Evolutionary conservation across 2,329 filamentous ascomycete genomes (phyloP).

Genomic region (Paecilomyces sp.): DNA sequence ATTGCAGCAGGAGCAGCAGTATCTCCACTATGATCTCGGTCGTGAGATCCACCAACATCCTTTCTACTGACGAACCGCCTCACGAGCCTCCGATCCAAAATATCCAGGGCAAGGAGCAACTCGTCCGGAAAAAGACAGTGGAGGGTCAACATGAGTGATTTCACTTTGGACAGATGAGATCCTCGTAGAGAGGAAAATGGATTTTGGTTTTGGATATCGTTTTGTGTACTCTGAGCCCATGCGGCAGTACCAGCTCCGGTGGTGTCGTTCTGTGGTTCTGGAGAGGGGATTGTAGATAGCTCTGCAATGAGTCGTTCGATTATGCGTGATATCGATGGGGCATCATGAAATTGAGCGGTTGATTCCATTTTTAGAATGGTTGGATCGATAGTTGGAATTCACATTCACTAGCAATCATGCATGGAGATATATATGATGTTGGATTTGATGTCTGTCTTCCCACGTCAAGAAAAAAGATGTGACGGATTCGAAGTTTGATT

Average conservation of each 20-base stretch:
- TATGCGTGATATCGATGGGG: neutral
- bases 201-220: neutral
- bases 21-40: neutral
- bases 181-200: conserved; percentile 16
- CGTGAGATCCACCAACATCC: conserved; percentile 14
- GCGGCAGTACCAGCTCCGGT: neutral
- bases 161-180: conserved; percentile 22
- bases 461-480: too few species aligned
- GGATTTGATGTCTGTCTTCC: too few species aligned
- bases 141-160: conserved; percentile 64
- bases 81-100: conserved; percentile 73
- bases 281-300: conserved; percentile 7
- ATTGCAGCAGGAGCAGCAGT: neutral
- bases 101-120: conserved; percentile 76
- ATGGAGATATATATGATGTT: too few species aligned
- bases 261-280: conserved; percentile 1
- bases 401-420: too few species aligned
- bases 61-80: conserved; percentile 41
- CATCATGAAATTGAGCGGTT: neutral
- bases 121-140: conserved; percentile 79
- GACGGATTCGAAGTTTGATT: too few species aligned
- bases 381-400: neutral
- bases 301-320: neutral
- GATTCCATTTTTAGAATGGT: neutral
- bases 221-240: neutral